Conservation (phyloP, 768 basidiomycete species). For the Amyloporia xantha region DNA sequence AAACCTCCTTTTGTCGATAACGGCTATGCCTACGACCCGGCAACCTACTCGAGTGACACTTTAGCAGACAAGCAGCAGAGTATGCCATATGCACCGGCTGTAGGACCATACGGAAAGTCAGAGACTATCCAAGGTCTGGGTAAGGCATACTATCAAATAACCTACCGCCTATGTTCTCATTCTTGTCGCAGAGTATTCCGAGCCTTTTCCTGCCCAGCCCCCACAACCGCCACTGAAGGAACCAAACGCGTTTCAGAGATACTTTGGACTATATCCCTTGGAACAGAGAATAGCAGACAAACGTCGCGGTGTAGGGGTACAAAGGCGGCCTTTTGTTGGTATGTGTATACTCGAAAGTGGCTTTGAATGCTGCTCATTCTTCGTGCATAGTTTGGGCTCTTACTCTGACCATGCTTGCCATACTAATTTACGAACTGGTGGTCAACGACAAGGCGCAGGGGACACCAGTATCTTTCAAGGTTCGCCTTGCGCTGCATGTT, state of each 20-base stretch:
- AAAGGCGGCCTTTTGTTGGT: constrained; percentile 77
- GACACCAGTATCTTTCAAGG: constrained; percentile 80
- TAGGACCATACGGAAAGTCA: constrained; percentile 1
- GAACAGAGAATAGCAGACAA: constrained; percentile 86
- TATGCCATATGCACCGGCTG: constrained; percentile 8
- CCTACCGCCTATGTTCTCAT: not conserved
- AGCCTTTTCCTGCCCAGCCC: constrained; percentile 33
- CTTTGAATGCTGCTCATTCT: not conserved
- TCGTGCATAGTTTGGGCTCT: constrained; percentile 51
- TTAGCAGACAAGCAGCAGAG: constrained; percentile 8
- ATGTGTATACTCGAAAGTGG: constrained; percentile 16
- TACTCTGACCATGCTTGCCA: constrained; percentile 58
- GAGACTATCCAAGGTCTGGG: constrained; percentile 13
- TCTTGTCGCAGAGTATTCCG: constrained; percentile 62
- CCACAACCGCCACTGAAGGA: constrained; percentile 13
- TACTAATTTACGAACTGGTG: constrained; percentile 84
- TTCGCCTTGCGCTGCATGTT: too few relatives aligned
- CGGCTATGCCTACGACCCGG: constrained; percentile 7
- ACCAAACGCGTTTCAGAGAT: constrained; percentile 14
- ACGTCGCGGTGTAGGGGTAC: constrained; percentile 76
- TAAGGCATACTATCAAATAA: too few relatives aligned
- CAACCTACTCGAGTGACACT: not conserved
- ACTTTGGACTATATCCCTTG: constrained; percentile 40
- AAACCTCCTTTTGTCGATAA: not conserved
- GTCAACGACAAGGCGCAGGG: constrained; percentile 73